These are phyloP conservation scores for Penicillium expansum DNA, from an alignment of 2,329 filamentous ascomycete genomes.

Conservation along the genomic window DNA sequence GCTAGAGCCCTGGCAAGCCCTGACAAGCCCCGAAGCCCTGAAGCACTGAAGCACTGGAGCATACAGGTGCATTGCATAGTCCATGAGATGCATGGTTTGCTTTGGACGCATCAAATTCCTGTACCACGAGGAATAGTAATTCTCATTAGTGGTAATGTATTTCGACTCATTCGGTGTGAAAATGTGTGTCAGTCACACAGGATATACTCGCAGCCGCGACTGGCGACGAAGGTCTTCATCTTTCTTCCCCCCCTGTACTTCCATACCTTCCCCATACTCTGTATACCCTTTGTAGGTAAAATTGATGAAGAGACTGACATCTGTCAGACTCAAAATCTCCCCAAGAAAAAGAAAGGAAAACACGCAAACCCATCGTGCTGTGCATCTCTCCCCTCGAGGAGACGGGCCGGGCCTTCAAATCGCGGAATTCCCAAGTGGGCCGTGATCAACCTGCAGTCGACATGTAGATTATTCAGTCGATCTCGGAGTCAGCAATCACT, in stretches of 20 bases:
- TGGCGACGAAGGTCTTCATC: constrained; percentile 16
- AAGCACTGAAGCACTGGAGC: neutral
- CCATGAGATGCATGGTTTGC: constrained; percentile 6
- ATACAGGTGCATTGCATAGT: constrained; percentile 10
- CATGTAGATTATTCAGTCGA: constrained; percentile 18
- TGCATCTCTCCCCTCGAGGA: constrained; percentile 20
- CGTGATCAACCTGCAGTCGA: constrained; percentile 23
- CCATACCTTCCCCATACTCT: neutral
- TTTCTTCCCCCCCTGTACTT: neutral
- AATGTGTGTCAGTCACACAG: constrained; percentile 8
- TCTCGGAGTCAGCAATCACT: constrained; percentile 9
- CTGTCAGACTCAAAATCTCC: constrained; percentile 6
- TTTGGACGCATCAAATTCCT: constrained; percentile 12
- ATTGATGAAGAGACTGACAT: constrained; percentile 3
- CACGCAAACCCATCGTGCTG: constrained; percentile 12
- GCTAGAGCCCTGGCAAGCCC: neutral
- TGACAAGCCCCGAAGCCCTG: neutral
- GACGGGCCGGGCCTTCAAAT: constrained; percentile 26
- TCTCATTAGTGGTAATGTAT: constrained; percentile 11
- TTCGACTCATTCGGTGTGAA: constrained; percentile 10
- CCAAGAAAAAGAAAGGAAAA: constrained; percentile 4
- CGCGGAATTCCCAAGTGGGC: constrained; percentile 23
- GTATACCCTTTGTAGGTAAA: neutral
- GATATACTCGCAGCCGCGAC: constrained; percentile 23
- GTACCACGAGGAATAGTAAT: constrained; percentile 11